Conservation (phyloP, 441 rosid genomes). For the Bocquillonia castaneifolia region DNA sequence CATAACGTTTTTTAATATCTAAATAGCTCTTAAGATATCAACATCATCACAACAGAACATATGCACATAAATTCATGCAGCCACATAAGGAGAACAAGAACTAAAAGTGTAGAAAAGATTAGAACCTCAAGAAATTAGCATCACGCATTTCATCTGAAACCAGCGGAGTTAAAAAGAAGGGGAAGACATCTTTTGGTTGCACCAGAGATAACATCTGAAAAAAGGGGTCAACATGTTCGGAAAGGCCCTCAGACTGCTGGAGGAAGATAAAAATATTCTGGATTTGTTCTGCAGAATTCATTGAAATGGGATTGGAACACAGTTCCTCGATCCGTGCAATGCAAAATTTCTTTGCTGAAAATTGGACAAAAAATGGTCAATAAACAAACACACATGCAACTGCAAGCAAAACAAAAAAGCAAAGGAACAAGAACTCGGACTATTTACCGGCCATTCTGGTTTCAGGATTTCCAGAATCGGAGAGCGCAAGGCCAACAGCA, state of each 20-base stretch:
- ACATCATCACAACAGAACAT: conserved; percentile 1
- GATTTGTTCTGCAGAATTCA: conserved; percentile 62
- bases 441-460: conserved; percentile 50
- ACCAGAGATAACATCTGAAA: conserved; percentile 62
- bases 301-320: conserved; percentile 43
- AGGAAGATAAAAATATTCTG: conserved; percentile 75
- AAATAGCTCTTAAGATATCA: too few species aligned
- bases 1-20: too few species aligned
- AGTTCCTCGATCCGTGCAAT: conserved; percentile 65
- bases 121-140: conserved; percentile 57
- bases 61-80: conserved; percentile 9
- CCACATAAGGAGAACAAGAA: conserved; percentile 12
- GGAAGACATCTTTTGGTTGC: conserved; percentile 49
- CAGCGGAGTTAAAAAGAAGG: conserved; percentile 58
- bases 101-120: background rate
- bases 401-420: conserved; percentile 2
- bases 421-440: background rate
- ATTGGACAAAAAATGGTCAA: conserved; percentile 5
- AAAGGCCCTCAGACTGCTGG: conserved; percentile 61
- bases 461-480: conserved; percentile 54
- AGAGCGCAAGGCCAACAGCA: conserved; percentile 65
- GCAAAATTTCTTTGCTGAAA: conserved; percentile 66
- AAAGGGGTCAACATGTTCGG: conserved; percentile 66
- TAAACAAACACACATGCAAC: background rate
- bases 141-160: conserved; percentile 56